Evolutionary conservation across 345 rosid species (phyloP).

Genomic region (Citrus mangshanensis): DNA sequence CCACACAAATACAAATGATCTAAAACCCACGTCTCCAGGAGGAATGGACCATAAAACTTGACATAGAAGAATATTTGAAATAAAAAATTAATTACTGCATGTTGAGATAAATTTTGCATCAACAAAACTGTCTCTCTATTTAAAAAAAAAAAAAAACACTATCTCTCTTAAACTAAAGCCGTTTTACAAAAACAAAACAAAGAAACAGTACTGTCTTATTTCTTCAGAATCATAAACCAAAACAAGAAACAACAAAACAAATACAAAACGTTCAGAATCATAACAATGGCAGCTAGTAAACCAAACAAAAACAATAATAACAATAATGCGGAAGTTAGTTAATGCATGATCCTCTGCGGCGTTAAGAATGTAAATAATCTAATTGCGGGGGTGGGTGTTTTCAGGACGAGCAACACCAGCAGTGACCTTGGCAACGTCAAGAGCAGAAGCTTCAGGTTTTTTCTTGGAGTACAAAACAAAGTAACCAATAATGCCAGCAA

Average conservation of each 20-base stretch:
- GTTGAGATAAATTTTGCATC: no score
- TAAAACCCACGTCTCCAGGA: no score
- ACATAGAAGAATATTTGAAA: no score
- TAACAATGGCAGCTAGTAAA: not conserved
- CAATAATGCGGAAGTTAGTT: not conserved
- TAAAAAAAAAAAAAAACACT: no score
- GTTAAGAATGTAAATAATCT: not conserved
- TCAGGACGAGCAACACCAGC: slow-evolving; percentile 38
- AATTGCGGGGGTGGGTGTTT: slow-evolving; percentile 43
- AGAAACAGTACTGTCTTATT: not conserved
- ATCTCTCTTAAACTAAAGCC: no score
- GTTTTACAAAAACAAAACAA: not conserved
- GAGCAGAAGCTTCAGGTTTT: slow-evolving; percentile 55
- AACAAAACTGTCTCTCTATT: no score
- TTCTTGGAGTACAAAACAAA: slow-evolving; percentile 49
- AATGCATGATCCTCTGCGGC: not conserved
- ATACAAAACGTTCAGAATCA: not conserved
- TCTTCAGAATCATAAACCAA: not conserved
- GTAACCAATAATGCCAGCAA: slow-evolving; percentile 45
- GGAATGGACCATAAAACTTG: no score
- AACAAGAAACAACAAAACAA: not conserved
- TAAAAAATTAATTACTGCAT: no score
- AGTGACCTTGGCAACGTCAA: slow-evolving; percentile 67
- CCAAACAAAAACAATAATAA: no score
- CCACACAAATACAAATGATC: no score